Evolutionary conservation across 148 eudicot genomes (phyloP), one percentile per base, ranked within the genome.

Genomic region (Rhododendron mucronatum): DNA sequence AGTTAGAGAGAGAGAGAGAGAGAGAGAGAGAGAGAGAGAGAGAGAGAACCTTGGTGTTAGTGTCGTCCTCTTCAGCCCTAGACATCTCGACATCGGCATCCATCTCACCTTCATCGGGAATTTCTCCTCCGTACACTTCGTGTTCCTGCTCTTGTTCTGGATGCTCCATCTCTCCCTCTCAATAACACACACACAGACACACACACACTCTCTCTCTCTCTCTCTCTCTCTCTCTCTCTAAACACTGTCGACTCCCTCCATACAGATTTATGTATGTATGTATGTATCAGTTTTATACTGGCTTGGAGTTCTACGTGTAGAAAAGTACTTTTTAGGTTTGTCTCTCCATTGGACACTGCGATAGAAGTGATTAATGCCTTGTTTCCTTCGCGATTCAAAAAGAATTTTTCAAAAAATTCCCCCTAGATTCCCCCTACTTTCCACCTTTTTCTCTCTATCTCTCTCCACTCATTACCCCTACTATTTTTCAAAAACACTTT

Each of bases 41-140:
- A 81, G 57, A 23, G 30, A 21, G 41, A 4, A 89, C 91, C 87
- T 89, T 89, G 59, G 89, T 41, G 84, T 39, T 84, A 35, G 39
- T 30, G 39, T 85, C 88, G 11, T 85, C 86, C 18, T 84, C 85
- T 28, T 87, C 91, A 78, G 28, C 86, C 85, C 87, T 85, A 79
- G 91, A 83, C 91, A 87, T 86, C 1, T 89, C 91, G 53, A 88
- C 74, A 71, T 90, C 91, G 44, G 89, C 85, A 51, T 90, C 91
- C 91, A 90, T 90, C 39, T 90, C 91, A 11, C 69, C 91, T 71
- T 28, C 76, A n/a, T 80, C 85, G 8, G 91, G 91, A 23, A 90
- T 88, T n/a, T 88, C 91, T 51, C 88, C 91, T 14, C 91, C 91
- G 69, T 89, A 89, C 3, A 89, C 91, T 16, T 89, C 91, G 78